A percentile compares a stretch with the other conserved stretches of the same genome.
Conservation (phyloP, 768 basidiomycete species). For the Psilocybe azurescens region DNA sequence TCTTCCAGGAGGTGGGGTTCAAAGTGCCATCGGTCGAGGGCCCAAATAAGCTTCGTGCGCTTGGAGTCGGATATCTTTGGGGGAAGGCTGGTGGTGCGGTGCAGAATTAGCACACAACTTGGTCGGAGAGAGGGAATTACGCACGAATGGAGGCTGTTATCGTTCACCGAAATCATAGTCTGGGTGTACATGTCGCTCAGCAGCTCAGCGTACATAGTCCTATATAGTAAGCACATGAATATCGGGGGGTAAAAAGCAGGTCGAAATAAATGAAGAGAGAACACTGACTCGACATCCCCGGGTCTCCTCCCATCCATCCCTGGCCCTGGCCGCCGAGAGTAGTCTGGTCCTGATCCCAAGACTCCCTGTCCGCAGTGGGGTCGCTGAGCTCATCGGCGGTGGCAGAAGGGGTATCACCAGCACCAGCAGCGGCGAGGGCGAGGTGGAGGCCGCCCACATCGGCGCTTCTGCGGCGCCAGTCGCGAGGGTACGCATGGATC, state of each 20-base stretch:
- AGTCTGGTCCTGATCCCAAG: background rate
- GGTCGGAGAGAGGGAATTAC: constrained; percentile 24
- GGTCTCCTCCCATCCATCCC: constrained; percentile 68
- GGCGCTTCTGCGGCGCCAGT: constrained; percentile 69
- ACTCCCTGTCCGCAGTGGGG: background rate
- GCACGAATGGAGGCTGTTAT: constrained; percentile 50
- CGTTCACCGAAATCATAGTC: constrained; percentile 73
- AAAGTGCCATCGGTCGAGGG: constrained; percentile 86
- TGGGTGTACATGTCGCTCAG: constrained; percentile 86
- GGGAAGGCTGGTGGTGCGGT: constrained; percentile 27
- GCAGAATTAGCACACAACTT: background rate
- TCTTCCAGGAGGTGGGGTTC: constrained; percentile 85
- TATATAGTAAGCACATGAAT: constrained; percentile 18
- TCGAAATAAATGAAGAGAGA: constrained; percentile 10
- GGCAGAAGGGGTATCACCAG: constrained; percentile 16
- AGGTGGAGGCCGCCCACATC: constrained; percentile 90
- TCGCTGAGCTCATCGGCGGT: background rate
- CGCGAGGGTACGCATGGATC: constrained; percentile 19
- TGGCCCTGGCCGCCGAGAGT: constrained; percentile 48
- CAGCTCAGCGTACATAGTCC: constrained; percentile 78
- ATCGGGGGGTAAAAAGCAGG: background rate
- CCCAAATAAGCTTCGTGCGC: constrained; percentile 66
- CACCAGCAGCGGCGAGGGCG: constrained; percentile 64
- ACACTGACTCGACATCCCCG: constrained; percentile 54
- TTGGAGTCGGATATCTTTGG: constrained; percentile 51